Evolutionary conservation across 2,329 filamentous ascomycete genomes (phyloP), one percentile per base, ranked within the genome.

Genomic region (Aureobasidium sp.): DNA sequence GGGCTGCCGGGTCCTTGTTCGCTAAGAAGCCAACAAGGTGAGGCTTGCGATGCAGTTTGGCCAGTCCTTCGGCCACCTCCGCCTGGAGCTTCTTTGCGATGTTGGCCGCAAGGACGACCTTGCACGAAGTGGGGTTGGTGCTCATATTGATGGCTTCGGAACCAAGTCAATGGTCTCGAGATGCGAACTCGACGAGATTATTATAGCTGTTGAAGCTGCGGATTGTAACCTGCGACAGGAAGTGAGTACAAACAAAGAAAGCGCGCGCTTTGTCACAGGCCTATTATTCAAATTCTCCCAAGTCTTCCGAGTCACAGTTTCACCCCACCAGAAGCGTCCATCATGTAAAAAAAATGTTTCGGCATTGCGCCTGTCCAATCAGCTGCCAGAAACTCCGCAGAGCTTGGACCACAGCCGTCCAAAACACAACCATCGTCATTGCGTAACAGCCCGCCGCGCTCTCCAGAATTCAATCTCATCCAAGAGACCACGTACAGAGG

Each of bases 1-100:
- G 81, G 36, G 93, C 93, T 42, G 91, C 90, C 34, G 92, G 91
- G 76, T 99, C 94, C 66, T 84, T 83, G 76, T 96, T 97, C 67
- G 93, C 91, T 61, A 99, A 81, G 76, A 97, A 96, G 63, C 93
- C 94, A 48, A 93, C 89, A 59, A 99, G 82, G 64, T 89, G 86
- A 37, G 94, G 92, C 72, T 86, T 79, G 66, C 83, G 85, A 70
- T 87, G 81, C 51, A 96, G 79, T 66, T 85, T 87, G 70, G 84
- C 82, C 63, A 96, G 79, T 7, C 88, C 89, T 63, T 89, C 83
- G 67, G 85, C 81, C 64, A 96, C 90, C 78, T 97, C 92, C 30
- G 79, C 78, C 59, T 96, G 82, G 57, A 97, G 81, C 61, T 81
- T 82, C 78, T 91, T 94, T 67, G 92, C 91, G 70, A 99, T 91